These are phyloP conservation scores for Neohortaea acidophila DNA, from an alignment of 495 filamentous ascomycete species.

Conservation along the genomic window DNA sequence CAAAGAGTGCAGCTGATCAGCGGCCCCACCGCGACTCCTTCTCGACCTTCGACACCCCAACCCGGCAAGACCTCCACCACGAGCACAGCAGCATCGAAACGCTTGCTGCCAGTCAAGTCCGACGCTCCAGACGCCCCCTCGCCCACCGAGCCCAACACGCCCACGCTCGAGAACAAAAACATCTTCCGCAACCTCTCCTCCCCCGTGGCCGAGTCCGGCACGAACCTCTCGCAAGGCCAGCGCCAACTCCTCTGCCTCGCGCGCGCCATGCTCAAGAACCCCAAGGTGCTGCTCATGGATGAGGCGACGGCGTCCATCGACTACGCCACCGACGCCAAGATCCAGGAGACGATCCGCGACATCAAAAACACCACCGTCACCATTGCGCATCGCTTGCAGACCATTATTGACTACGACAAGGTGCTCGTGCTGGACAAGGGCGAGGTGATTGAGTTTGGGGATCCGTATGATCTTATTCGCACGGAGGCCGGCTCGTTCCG, in stretches of 20 bases:
- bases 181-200: slow-evolving; percentile 79
- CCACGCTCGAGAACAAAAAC: slow-evolving; percentile 64
- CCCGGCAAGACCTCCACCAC: slow-evolving; percentile 17
- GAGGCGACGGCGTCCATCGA: slow-evolving; percentile 98
- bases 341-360: slow-evolving; percentile 87
- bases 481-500: slow-evolving; percentile 58
- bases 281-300: slow-evolving; percentile 93
- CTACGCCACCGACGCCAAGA: slow-evolving; percentile 88
- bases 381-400: slow-evolving; percentile 93
- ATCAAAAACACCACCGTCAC: slow-evolving; percentile 79
- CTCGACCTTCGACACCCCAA: slow-evolving; percentile 24
- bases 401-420: slow-evolving; percentile 95
- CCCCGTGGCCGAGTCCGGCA: slow-evolving; percentile 77
- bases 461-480: slow-evolving; percentile 64
- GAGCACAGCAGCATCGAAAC: slow-evolving; percentile 26
- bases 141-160: slow-evolving; percentile 1
- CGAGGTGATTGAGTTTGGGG: slow-evolving; percentile 69
- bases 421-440: slow-evolving; percentile 94
- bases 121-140: background rate
- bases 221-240: slow-evolving; percentile 94
- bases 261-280: slow-evolving; percentile 78
- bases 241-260: slow-evolving; percentile 91
- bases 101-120: slow-evolving; percentile 8
- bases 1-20: slow-evolving; percentile 83
- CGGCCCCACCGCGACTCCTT: slow-evolving; percentile 35